phyloP scores from a whole-genome alignment of 208 protist genomes.

The Leptomonas seymouri region DNA sequence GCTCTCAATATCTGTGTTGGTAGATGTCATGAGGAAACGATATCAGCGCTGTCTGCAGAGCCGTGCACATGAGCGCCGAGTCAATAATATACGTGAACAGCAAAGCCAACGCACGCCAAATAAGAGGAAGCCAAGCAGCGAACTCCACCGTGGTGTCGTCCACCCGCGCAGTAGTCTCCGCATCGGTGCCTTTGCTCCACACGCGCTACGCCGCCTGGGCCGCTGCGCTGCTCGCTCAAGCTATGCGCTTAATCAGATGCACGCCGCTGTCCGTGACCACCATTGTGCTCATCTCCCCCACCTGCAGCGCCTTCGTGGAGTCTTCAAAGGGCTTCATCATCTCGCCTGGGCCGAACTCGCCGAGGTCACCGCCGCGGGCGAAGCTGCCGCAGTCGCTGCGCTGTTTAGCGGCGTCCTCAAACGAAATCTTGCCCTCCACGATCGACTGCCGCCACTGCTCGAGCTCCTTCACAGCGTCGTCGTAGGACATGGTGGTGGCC shows the following conservation, averaged over 20 bases:
- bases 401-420: slow-evolving; percentile 80
- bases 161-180: too few relatives aligned
- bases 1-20: too few relatives aligned
- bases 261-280: slow-evolving; percentile 91
- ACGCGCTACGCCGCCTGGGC: too few relatives aligned
- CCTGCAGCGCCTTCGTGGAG: slow-evolving; percentile 70
- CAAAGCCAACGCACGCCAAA: too few relatives aligned
- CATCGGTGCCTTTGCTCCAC: too few relatives aligned
- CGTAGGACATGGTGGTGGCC: slow-evolving; percentile 70
- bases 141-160: too few relatives aligned
- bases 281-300: slow-evolving; percentile 86
- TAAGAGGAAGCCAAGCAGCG: too few relatives aligned
- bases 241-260: slow-evolving; percentile 92
- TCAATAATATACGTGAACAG: too few relatives aligned
- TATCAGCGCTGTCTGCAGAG: too few relatives aligned
- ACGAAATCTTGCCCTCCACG: slow-evolving; percentile 61
- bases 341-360: slow-evolving; percentile 86
- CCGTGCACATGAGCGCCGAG: too few relatives aligned
- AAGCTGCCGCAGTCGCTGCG: slow-evolving; percentile 93
- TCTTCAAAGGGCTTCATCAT: slow-evolving; percentile 96
- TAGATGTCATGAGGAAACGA: too few relatives aligned
- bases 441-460: slow-evolving; percentile 75
- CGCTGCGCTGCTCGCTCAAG: slow-evolving; percentile 25
- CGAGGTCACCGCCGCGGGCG: slow-evolving; percentile 82
- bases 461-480: slow-evolving; percentile 78